Percentiles rank a stretch among this genome's conserved stretches.
Evolutionary conservation across 805 yeast genomes (phyloP).

Genomic region (Komagataella mondaviorum): DNA sequence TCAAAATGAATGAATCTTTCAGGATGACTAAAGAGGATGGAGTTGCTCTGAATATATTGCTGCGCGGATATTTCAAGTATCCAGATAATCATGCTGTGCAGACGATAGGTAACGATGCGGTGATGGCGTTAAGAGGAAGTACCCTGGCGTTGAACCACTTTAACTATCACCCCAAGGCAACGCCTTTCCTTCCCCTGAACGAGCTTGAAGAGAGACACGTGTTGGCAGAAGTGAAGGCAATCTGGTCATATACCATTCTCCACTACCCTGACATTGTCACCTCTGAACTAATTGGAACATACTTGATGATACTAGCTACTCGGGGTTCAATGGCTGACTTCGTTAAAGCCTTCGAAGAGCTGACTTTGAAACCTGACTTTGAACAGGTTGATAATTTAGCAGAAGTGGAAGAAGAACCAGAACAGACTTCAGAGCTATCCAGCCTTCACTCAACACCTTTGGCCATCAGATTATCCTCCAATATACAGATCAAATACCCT

Average conservation of each 20-base stretch:
- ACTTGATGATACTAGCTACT: constrained; percentile 30
- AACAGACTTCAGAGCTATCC: not conserved
- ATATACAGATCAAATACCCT: constrained; percentile 15
- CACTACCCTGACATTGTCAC: constrained; percentile 29
- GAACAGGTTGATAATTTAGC: constrained; percentile 2
- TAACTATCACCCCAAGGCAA: constrained; percentile 17
- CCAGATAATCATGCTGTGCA: constrained; percentile 13
- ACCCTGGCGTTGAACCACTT: constrained; percentile 15
- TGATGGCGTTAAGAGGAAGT: constrained; percentile 26
- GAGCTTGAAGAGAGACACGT: constrained; percentile 29
- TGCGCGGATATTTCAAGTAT: constrained; percentile 24
- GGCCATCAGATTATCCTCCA: constrained; percentile 1
- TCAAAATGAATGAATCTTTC: not conserved
- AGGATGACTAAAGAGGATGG: not conserved
- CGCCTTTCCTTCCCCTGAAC: constrained; percentile 63
- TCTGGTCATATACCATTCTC: constrained; percentile 45
- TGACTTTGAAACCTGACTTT: constrained; percentile 14
- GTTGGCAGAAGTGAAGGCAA: constrained; percentile 64
- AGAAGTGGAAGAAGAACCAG: constrained; percentile 6
- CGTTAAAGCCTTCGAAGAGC: constrained; percentile 18
- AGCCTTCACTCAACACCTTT: constrained; percentile 3
- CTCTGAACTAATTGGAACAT: constrained; percentile 31
- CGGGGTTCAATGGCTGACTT: constrained; percentile 22
- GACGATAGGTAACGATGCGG: constrained; percentile 23
- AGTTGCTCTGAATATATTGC: constrained; percentile 22